Base-by-base conservation (phyloP, 2,329 filamentous ascomycete genomes). In the Xylaria sp. region DNA sequence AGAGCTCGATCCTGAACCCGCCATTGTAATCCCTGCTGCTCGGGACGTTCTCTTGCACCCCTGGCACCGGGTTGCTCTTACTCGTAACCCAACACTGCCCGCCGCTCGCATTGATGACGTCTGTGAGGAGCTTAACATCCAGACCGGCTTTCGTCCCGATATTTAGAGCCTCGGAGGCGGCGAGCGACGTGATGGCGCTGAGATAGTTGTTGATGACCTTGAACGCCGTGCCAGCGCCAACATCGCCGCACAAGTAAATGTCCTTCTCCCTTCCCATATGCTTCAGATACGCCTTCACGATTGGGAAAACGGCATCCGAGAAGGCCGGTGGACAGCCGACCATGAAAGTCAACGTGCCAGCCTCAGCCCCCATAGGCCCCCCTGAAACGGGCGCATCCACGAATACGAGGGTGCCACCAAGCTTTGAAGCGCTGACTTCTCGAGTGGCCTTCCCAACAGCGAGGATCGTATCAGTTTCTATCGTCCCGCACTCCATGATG, bases 141-240 rank as follows among this genome's bases (percentile, higher is more conserved):
- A 82, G 68, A 11, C 80, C 80, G 34, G 79, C 76, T 48, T 77
- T 80, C 30, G 80, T 75, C 32, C 80, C 80, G 21, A 82, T 78
- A 57, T 79, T 80, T 62, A 82, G 76, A 5, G 79, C 79, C 71
- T 81, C 79, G 1, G 77, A 76, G 0, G 78, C 78, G 1, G 78
- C 80, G 17, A 82, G 89, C 71, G 92, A 92, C 78, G 89, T 91
- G 71, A 92, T 86, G 4, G 90, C 90, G 21, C 91, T 80, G 21
- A 92, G 85, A 74, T 93, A 93, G 77, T 93, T 93, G 79, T 93
- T 93, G 63, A 90, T 89, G 14, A 92, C 83, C 78, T 93, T 93
- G 30, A 87, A 90, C 7, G 90, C 89, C 0, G 92, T 84, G 0
- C 91, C 91, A 2, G 89, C 84, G 1, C 90, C 90, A 3, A 78